A percentile compares a stretch with the other conserved stretches of the same genome.
Evolutionary conservation across 2,329 filamentous ascomycete genomes (phyloP).

Genomic region (Colletotrichum sp.): DNA sequence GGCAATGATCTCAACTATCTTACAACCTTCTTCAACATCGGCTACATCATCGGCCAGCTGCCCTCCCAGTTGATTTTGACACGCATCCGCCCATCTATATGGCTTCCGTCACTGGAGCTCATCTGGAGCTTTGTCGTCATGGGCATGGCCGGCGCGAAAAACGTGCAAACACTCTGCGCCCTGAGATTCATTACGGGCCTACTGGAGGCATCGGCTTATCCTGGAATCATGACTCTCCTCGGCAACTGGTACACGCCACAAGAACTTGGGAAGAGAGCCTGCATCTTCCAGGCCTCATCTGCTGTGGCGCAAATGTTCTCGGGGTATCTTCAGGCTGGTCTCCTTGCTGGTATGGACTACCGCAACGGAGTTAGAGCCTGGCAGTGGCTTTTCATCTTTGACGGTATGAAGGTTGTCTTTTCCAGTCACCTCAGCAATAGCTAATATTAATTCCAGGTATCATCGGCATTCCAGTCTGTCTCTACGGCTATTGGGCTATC

Average conservation of each 20-base stretch:
- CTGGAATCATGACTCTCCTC: slow-evolving; percentile 41
- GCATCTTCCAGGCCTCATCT: slow-evolving; percentile 44
- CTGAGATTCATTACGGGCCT: slow-evolving; percentile 51
- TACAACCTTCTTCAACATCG: slow-evolving; percentile 60
- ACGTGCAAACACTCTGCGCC: slow-evolving; percentile 39
- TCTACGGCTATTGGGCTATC: slow-evolving; percentile 36
- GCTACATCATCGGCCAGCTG: slow-evolving; percentile 58
- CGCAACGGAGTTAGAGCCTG: slow-evolving; percentile 41
- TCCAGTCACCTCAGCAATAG: background rate
- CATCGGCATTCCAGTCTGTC: slow-evolving; percentile 34
- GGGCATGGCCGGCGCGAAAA: slow-evolving; percentile 39
- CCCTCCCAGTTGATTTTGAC: slow-evolving; percentile 44
- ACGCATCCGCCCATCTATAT: slow-evolving; percentile 42
- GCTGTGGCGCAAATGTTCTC: slow-evolving; percentile 45
- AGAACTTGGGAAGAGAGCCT: slow-evolving; percentile 47
- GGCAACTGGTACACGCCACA: slow-evolving; percentile 49
- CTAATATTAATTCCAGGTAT: slow-evolving; percentile 5
- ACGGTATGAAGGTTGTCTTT: slow-evolving; percentile 28
- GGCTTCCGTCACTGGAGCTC: slow-evolving; percentile 41
- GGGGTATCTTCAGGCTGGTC: slow-evolving; percentile 46
- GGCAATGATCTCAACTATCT: slow-evolving; percentile 61
- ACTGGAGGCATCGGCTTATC: slow-evolving; percentile 42
- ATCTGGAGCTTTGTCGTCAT: slow-evolving; percentile 39
- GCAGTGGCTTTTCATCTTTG: slow-evolving; percentile 53
- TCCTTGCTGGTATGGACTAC: slow-evolving; percentile 44